These are phyloP conservation scores for Saccharomyces hybrid DNA, from an alignment of 1,139 yeast genomes.

Conservation along the genomic window DNA sequence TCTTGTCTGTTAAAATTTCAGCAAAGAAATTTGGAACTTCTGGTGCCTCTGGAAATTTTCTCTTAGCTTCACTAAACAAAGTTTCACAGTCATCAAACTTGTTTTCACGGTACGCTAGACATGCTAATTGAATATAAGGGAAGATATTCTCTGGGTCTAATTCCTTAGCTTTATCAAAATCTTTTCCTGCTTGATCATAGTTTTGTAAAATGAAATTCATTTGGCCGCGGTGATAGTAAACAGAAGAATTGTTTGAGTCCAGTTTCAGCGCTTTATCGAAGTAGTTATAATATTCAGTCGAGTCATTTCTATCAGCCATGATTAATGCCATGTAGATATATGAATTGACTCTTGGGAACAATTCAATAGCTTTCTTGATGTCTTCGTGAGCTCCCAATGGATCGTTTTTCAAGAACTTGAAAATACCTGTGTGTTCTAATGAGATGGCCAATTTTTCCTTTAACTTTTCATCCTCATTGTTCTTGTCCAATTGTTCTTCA, in stretches of 20 bases:
- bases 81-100: constrained; percentile 52
- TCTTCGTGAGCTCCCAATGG: constrained; percentile 52
- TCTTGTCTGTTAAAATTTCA: constrained; percentile 81
- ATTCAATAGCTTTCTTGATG: constrained; percentile 55
- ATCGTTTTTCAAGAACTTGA: constrained; percentile 75
- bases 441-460: constrained; percentile 57
- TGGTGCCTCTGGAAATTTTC: constrained; percentile 76
- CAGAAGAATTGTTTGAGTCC: constrained; percentile 70
- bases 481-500: constrained; percentile 32
- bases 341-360: constrained; percentile 74
- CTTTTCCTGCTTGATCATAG: constrained; percentile 60
- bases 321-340: constrained; percentile 79
- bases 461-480: constrained; percentile 32
- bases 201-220: constrained; percentile 75
- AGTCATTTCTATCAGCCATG: constrained; percentile 72
- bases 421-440: constrained; percentile 74
- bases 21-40: constrained; percentile 95
- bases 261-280: constrained; percentile 66
- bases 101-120: constrained; percentile 81
- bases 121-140: constrained; percentile 88
- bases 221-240: constrained; percentile 93
- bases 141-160: constrained; percentile 71
- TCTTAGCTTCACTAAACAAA: constrained; percentile 65
- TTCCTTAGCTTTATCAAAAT: constrained; percentile 71
- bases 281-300: constrained; percentile 45